Evolutionary conservation across 257 asterid genomes (phyloP), one percentile per base, ranked within the genome.

Genomic region (Fraxinus cuspidata): DNA sequence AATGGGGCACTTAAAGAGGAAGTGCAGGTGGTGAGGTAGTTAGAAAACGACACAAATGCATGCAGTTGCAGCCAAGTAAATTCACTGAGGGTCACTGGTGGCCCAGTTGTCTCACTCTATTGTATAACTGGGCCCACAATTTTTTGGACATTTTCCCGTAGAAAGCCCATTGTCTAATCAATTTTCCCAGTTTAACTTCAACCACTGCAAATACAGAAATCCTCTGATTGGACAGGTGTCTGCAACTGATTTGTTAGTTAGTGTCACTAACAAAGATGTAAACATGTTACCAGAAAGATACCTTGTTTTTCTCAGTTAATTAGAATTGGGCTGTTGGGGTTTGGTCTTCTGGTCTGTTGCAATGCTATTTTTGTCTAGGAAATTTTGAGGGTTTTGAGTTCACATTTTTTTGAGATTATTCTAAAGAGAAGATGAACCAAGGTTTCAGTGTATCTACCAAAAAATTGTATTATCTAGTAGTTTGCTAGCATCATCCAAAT

Each of bases 251-350:
- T 37, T 83, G 80, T n/a, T 15, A 15, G n/a, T 47, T 70, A 31
- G 74, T 71, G 29, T 75, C 53, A 69, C 12, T 28, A 58, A 74
- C 38, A 42, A 60, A 77, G 80, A 83, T 78, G 81, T 82, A 29
- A 70, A 71, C 73, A 69, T 69, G 76, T 76, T 76, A 83, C 91
- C 89, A 86, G 83, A 88, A 83, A 79, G 86, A 85, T 89, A 76
- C 89, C 83, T 77, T 70, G 86, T 85, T 70, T 85, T 73, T 72
- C 79, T 56, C 9, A 58, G 53, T 76, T 79, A 56, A 75, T 73
- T 77, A 28, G 49, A 68, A 73, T 66, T 63, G 56, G 74, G 77
- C 37, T 56, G 80, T 18, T 73, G 72, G 53, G n/a, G 68, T 37
- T 68, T 58, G 70, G 47, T 74, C 16, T 49, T 31, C 71, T 66